phyloP scores from a whole-genome alignment of 352 stramenopile species.

The Stramenopiles sp. region DNA sequence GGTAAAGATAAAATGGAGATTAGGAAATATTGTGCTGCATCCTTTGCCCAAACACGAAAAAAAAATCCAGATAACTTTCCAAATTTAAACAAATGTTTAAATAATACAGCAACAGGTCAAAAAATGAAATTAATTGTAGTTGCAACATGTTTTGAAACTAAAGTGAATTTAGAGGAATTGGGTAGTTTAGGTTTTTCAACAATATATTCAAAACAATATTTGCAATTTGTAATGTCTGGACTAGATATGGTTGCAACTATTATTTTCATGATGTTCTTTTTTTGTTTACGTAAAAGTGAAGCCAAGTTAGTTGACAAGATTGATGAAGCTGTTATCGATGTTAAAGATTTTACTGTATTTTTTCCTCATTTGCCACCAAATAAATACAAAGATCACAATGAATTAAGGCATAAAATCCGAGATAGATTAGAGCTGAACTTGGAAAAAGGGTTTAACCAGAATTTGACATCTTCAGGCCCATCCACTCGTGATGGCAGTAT shows the following conservation, averaged over 20 bases:
- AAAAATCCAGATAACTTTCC: neutral
- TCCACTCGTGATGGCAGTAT: neutral
- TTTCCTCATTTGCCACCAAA: neutral
- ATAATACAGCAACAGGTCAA: neutral
- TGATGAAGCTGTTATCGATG: neutral
- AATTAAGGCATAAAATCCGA: neutral
- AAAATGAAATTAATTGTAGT: neutral
- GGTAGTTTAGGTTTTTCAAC: neutral
- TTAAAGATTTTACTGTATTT: neutral
- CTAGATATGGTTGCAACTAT: neutral
- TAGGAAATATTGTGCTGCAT: neutral
- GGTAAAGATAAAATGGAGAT: neutral
- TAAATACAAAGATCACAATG: neutral
- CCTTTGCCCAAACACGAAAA: neutral
- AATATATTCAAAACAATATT: neutral
- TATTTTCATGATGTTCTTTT: neutral
- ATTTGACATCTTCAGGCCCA: neutral
- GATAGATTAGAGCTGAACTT: neutral
- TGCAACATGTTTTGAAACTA: neutral
- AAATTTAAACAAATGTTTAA: neutral
- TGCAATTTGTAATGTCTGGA: neutral
- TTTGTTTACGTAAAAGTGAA: neutral
- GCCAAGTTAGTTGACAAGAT: neutral
- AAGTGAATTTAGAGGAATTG: neutral
- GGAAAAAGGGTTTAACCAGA: neutral